These are phyloP conservation scores for Malus sieversii DNA, from an alignment of 306 rosid species.

Conservation along the genomic window DNA sequence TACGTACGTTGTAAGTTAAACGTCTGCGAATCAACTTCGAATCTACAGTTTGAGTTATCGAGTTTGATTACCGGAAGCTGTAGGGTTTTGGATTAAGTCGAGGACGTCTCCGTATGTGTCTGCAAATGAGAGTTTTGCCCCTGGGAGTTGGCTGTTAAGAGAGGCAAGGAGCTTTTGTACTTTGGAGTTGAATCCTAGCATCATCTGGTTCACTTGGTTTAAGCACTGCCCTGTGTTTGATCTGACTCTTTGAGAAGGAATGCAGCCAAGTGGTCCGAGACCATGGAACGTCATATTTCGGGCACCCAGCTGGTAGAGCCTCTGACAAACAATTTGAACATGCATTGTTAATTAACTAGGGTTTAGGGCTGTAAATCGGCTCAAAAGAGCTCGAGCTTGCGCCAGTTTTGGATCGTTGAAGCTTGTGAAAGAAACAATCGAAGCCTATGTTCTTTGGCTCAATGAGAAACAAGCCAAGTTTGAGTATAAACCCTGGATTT, in stretches of 20 bases:
- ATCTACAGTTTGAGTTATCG: not conserved
- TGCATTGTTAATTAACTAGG: not conserved
- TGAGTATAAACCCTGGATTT: not conserved
- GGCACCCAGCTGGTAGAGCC: slow-evolving; percentile 60
- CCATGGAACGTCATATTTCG: slow-evolving; percentile 56
- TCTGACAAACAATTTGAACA: slow-evolving; percentile 19
- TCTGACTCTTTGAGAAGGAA: slow-evolving; percentile 84
- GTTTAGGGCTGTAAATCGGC: not conserved
- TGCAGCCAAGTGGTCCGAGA: slow-evolving; percentile 83
- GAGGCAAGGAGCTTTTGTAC: slow-evolving; percentile 35
- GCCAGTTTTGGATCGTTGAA: not conserved
- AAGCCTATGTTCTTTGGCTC: no score
- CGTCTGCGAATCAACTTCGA: not conserved
- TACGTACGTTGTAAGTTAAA: not conserved
- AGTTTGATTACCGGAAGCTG: slow-evolving; percentile 36
- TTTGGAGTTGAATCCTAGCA: slow-evolving; percentile 34
- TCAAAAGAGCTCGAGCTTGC: not conserved
- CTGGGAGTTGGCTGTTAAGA: slow-evolving; percentile 50
- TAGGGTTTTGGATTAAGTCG: slow-evolving; percentile 54
- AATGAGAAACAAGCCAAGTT: not conserved
- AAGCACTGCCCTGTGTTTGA: slow-evolving; percentile 62
- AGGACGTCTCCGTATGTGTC: slow-evolving; percentile 55
- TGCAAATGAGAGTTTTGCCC: slow-evolving; percentile 40
- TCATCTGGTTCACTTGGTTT: slow-evolving; percentile 47
- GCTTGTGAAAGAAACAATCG: not conserved